Base-by-base conservation (phyloP, 176 grass and related monocot species). In the Elymus sibiricus region DNA sequence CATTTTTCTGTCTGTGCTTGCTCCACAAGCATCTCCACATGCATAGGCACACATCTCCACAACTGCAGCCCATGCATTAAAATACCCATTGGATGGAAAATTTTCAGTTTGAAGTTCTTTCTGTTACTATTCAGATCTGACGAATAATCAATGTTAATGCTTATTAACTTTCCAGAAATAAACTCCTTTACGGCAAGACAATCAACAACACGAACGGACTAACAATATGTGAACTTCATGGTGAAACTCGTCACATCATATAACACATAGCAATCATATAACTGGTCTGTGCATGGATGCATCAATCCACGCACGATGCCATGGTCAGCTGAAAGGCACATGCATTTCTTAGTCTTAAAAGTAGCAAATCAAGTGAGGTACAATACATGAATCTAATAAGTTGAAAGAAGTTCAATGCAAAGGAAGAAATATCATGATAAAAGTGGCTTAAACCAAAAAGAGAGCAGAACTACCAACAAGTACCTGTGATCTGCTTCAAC, bases 401-500 rank as follows among this genome's bases (percentile, higher is more conserved):
- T 60, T 72, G 37, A 85, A 76, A 85, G 25, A 85, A 31, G 21
- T 51, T 49, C 11, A 87, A 79, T 72, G 55, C 12, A 58, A 56
- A 67, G 28, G 19, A 65, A 77, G 22, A 32, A 29, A 78, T 78
- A 35, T 42, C 65, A 70, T 44, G 43, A 64, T 17, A 73, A 61
- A 90, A 64, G 53, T 32, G 32, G 37, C 24, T 49, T 70, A 86
- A 64, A 35, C 16, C 26, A 82, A 82, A 86, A 78, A 3, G 43
- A 87, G 28, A 80, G 38, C 67, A 82, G 19, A 55, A 65, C 12
- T 60, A 27, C 25, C 21, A 75, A 63, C 66, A 78, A 58, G 47
- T 87, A 98, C 96, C 93, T 95, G 47, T 82, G 85, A 90, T 91
- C 86, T 82, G 82, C 75, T 86, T 94, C 89, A 79, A 77, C 79